Conservation (phyloP, 1,284 basidiomycete species). For the Apiotrichum akiyoshidainum region DNA sequence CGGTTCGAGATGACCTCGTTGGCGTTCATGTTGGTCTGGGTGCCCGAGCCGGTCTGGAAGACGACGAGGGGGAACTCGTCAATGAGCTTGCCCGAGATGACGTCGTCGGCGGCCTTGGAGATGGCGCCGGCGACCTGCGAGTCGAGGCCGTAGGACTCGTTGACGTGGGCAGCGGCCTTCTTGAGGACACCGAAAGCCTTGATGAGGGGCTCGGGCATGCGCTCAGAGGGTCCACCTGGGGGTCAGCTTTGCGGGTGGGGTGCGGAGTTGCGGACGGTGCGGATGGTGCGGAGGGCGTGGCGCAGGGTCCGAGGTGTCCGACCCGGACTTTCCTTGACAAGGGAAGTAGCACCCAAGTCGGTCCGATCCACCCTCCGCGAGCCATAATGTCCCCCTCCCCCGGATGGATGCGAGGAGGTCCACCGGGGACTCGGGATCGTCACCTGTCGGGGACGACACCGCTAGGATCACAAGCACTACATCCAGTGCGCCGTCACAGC, state of each 20-base stretch:
- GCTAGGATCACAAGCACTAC: not conserved
- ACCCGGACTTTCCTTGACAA: no score
- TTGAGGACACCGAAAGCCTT: constrained; percentile 98
- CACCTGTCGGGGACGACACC: no score
- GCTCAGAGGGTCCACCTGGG: constrained; percentile 71
- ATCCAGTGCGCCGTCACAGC: not conserved
- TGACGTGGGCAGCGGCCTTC: constrained; percentile 92
- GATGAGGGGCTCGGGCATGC: constrained; percentile 89
- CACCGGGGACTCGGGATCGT: no score
- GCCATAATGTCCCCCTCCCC: no score
- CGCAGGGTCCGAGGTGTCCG: not conserved
- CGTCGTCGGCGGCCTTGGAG: constrained; percentile 93
- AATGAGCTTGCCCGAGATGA: constrained; percentile 89
- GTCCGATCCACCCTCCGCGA: no score
- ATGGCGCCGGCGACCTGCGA: constrained; percentile 85
- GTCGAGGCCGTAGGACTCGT: constrained; percentile 83
- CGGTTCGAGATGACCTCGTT: constrained; percentile 99
- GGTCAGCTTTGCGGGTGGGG: not conserved
- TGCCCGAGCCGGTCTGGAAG: constrained; percentile 98
- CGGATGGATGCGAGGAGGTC: no score
- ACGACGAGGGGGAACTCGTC: constrained; percentile 98
- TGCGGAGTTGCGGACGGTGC: not conserved
- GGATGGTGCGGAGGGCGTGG: not conserved
- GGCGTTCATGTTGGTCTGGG: constrained; percentile 99
- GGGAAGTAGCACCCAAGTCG: no score